Evolutionary conservation across 164 flowering plant species (phyloP), one percentile per base, ranked within the genome.

Genomic region (Chimonanthus praecox): DNA sequence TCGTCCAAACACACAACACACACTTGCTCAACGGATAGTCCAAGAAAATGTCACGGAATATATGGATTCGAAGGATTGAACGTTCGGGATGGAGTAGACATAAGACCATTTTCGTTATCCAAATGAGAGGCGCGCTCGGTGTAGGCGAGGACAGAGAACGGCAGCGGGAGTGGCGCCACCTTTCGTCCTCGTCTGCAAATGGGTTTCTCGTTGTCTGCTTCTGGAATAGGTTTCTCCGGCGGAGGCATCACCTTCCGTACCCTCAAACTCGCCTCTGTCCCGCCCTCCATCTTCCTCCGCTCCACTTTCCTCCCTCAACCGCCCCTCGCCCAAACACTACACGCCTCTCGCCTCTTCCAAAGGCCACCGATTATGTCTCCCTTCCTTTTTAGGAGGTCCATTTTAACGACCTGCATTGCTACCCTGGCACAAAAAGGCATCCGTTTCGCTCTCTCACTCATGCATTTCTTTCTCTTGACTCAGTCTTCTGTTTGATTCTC

Each of bases 221-320:
- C 16, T 54, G 16, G 58, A 49, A 86, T 86, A 87, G 82, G 82
- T 8, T 78, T 86, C 61, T 74, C 82, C 15, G 64, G 77, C 10
- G 78, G 82, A 64, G 84, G 80, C 45, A 58, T 85, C 58, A 71
- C 87, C 58, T 68, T 85, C 16, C 80, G 74, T 71, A 79, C 88
- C 74, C 75, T 86, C 67, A 86, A 75, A 68, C 75, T 78, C 10
- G 81, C 81, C 8, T 78, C 82, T 0, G 73, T 20, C 76, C 85
- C 3, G 58, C 73, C 75, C 61, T 78, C 81, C 71, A 69, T 80
- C 63, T 75, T 79, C 77, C 16, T 46, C 68, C 16, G 66, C 18
- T 13, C 68, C 21, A 43, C 65, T 49, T 44, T 58, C 72, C 64
- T 49, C 13, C 70, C 11, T 5, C 47, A 7, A 48, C 20, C 54